Conservation (phyloP, 1,284 basidiomycete genomes). For the Erythrobasidium hasegawianum region DNA sequence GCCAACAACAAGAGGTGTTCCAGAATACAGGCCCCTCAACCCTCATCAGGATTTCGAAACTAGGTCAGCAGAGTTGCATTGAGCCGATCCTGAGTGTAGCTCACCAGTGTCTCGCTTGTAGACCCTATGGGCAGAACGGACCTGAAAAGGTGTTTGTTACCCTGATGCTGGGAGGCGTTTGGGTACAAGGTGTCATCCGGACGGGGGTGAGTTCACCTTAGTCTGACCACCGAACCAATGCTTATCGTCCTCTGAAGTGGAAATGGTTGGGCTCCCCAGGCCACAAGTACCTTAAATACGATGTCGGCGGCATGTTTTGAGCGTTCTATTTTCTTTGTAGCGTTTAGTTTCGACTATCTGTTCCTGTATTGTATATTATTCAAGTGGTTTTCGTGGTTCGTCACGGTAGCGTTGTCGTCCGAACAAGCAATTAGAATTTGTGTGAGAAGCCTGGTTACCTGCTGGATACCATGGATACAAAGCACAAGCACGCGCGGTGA, state of each 20-base stretch:
- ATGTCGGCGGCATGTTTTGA: slow-evolving; percentile 8
- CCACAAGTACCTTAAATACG: not conserved
- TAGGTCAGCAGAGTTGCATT: not conserved
- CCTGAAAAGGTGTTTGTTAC: slow-evolving; percentile 4
- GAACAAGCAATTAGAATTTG: too few species aligned
- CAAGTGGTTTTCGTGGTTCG: too few species aligned
- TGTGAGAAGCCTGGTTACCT: too few species aligned
- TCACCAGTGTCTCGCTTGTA: too few species aligned
- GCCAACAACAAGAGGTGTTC: slow-evolving; percentile 7
- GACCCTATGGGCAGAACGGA: not conserved
- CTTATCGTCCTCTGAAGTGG: not conserved
- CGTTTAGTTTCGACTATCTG: too few species aligned
- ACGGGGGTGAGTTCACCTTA: not conserved
- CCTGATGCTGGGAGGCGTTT: slow-evolving; percentile 7
- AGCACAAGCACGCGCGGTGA: too few species aligned
- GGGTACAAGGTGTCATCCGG: slow-evolving; percentile 5
- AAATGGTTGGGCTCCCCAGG: slow-evolving; percentile 1
- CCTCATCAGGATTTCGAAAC: not conserved
- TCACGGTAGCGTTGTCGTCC: too few species aligned
- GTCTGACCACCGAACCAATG: too few species aligned
- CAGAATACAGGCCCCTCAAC: slow-evolving; percentile 3
- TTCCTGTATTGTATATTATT: too few species aligned
- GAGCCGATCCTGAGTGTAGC: too few species aligned
- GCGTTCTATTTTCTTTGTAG: too few species aligned
- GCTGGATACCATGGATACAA: too few species aligned